Conservation (phyloP, 2,329 filamentous ascomycete genomes). For the Trichophyton benhamiae region DNA sequence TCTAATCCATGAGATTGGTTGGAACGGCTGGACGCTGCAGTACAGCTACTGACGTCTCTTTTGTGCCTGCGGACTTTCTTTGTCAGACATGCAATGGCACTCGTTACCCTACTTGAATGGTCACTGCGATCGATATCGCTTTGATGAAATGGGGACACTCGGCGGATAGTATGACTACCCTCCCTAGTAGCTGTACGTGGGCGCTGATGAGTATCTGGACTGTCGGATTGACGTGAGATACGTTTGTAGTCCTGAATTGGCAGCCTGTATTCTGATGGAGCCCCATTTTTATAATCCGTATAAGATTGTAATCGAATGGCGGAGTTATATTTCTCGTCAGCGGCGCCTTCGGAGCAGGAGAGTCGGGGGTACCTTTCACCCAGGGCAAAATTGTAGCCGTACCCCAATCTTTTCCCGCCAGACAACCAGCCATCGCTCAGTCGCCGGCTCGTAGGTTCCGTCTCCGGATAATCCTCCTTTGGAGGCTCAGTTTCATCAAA, state of each 20-base stretch:
- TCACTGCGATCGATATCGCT: neutral
- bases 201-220: neutral
- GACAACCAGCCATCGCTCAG: conserved; percentile 33
- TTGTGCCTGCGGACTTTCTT: neutral
- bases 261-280: neutral
- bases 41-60: neutral
- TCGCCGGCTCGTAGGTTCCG: conserved; percentile 2
- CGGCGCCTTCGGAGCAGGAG: neutral
- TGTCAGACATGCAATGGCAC: neutral
- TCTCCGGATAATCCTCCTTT: neutral
- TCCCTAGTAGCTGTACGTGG: neutral
- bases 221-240: neutral
- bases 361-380: neutral
- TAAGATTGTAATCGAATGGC: neutral
- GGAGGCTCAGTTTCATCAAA: neutral
- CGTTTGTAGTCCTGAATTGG: neutral
- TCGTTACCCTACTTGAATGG: neutral
- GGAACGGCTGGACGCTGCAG: neutral
- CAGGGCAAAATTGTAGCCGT: conserved; percentile 28
- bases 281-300: neutral
- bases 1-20: neutral
- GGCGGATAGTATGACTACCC: neutral
- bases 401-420: conserved; percentile 28
- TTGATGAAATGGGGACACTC: neutral
- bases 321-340: neutral